Percentiles rank a stretch among this genome's conserved stretches.
Conservation (phyloP, 129 eudicot species). For the carrot (Daucus carota) region DH1_v3.0 NC_030383.2:2650001-2650500, state of each 20-base stretch:
- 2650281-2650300: constrained; percentile 42
- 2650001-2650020: not conserved
- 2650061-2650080: not conserved
- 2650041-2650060: not conserved
- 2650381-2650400: constrained; percentile 97
- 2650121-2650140: too few relatives aligned
- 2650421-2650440: not conserved
- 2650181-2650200: too few relatives aligned
- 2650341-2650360: constrained; percentile 98
- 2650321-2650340: constrained; percentile 96
- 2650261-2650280: too few relatives aligned
- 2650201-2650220: too few relatives aligned
- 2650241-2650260: too few relatives aligned
- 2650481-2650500: not conserved
- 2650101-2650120: too few relatives aligned
- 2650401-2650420: constrained; percentile 92
- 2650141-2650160: too few relatives aligned
- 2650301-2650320: constrained; percentile 78
- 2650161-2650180: too few relatives aligned
- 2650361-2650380: constrained; percentile 99
- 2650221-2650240: too few relatives aligned
- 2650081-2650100: too few relatives aligned
- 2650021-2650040: not conserved
- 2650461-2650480: not conserved
- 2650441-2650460: not conserved